Base-by-base conservation (phyloP, 768 basidiomycete species). In the Thelephora ganbajun region DNA sequence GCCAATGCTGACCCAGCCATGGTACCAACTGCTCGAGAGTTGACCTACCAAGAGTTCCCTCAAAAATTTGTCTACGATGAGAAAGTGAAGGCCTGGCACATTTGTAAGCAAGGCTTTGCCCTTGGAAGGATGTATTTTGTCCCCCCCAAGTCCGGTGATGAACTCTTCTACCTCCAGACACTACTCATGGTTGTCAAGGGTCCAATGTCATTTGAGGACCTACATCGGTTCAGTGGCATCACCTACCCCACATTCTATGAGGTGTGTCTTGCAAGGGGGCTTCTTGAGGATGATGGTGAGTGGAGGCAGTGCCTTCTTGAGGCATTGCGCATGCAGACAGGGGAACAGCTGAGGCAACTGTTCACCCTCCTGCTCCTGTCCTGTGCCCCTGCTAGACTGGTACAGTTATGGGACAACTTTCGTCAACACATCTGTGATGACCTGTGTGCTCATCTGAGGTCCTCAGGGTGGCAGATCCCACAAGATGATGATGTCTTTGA, bases 241-340 rank as follows among this genome's bases (percentile, higher is more conserved):
- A 9, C 53, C 0, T 53, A 61, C 57, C 46, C 51, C 0, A 65
- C 64, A 1, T 74, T 68, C 44, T 54, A 60, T 30, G 65, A 63
- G 1, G 70, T 71, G 2, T 76, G 73, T 47, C n/a, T 59, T 13
- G 62, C 63, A 19, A 43, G 46, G 5, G 71, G 69, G 1, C 62
- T 76, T 0, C 57, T 76, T 3, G 62, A 61, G 34, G 66, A 73
- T 63, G 59, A 68, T 39, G 57, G 63, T 35, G 73, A 75, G 50
- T 61, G 70, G 54, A 53, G 60, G n/a, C 48, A 44, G 18, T 71
- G 72, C 53, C 49, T 77, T 0, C 6, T 56, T n/a, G 71, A 73
- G 41, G 74, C 70, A 0, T 34, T 53, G 6, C 13, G 20, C 0
- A 68, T 72, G 54, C 63, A 69, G 33, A 65, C 63, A 5, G 73